phyloP scores from a whole-genome alignment of 192 early-diverging fungal genomes.

The Entrophospora sp. region DNA sequence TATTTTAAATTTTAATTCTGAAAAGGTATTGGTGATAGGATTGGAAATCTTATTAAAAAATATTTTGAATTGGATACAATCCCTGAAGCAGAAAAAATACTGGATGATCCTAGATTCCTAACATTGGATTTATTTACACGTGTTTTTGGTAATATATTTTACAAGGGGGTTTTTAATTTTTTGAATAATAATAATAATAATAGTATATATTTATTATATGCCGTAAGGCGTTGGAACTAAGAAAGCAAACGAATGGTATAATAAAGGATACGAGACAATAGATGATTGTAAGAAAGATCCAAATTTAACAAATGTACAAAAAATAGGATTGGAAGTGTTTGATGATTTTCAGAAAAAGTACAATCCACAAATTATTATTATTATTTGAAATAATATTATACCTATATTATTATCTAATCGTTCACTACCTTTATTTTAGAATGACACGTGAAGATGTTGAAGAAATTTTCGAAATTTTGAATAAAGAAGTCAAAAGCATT shows the following conservation, averaged over 20 bases:
- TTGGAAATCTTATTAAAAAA: conserved; percentile 5
- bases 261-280: conserved; percentile 22
- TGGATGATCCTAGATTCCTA: conserved; percentile 9
- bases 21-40: conserved; percentile 25
- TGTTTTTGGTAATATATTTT: conserved; percentile 20
- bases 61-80: conserved; percentile 23
- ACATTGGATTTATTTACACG: conserved; percentile 15
- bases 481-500: conserved; percentile 16
- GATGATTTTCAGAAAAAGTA: conserved; percentile 24
- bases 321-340: conserved; percentile 23
- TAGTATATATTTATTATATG: not conserved
- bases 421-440: no score
- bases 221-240: conserved; percentile 16
- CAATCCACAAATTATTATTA: not conserved
- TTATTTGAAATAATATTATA: not conserved
- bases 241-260: conserved; percentile 23
- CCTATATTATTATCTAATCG: not conserved
- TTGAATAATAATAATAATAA: not conserved
- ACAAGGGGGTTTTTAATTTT: not conserved
- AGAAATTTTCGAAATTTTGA: conserved; percentile 26
- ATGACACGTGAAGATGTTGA: conserved; percentile 25
- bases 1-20: not conserved
- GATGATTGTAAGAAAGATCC: conserved; percentile 21
- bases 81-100: conserved; percentile 18
- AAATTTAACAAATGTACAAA: conserved; percentile 1